Evolutionary conservation across 805 yeast species (phyloP).

Genomic region (Helenozyma rhizophorensis): DNA sequence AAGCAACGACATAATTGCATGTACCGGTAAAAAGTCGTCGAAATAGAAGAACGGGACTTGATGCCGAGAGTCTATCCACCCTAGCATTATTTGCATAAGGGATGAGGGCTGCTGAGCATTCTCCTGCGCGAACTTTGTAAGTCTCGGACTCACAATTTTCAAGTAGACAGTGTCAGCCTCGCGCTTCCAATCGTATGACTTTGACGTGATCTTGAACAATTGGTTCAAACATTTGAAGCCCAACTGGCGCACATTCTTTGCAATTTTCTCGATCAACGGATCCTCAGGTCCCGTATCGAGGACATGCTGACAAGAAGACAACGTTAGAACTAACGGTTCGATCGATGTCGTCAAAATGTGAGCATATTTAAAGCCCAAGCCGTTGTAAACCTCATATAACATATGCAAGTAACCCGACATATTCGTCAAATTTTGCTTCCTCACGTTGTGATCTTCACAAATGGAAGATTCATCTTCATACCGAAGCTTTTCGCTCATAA

Average conservation of each 20-base stretch:
- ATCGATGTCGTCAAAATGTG: conserved; percentile 47
- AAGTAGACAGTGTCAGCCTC: conserved; percentile 47
- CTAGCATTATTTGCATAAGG: conserved; percentile 57
- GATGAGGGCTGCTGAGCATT: conserved; percentile 84
- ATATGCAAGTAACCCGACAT: conserved; percentile 64
- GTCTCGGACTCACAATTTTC: conserved; percentile 57
- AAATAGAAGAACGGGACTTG: conserved; percentile 49
- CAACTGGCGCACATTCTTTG: conserved; percentile 57
- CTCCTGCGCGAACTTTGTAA: conserved; percentile 64
- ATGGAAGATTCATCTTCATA: conserved; percentile 26
- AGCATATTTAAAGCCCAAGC: conserved; percentile 56
- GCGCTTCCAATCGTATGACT: conserved; percentile 49
- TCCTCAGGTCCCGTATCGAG: conserved; percentile 20
- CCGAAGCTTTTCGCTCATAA: conserved; percentile 58
- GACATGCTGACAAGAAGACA: conserved; percentile 49
- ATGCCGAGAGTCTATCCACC: conserved; percentile 44
- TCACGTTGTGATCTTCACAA: conserved; percentile 16
- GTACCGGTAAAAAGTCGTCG: conserved; percentile 52
- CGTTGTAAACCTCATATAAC: conserved; percentile 49
- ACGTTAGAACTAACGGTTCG: conserved; percentile 52
- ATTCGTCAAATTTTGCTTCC: conserved; percentile 38
- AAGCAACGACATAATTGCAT: conserved; percentile 53
- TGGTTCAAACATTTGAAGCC: conserved; percentile 63
- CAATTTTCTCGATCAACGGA: conserved; percentile 35
- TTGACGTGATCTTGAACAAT: conserved; percentile 52